Conservation (phyloP, 345 rosid genomes). For the Microcos paniculata region DNA sequence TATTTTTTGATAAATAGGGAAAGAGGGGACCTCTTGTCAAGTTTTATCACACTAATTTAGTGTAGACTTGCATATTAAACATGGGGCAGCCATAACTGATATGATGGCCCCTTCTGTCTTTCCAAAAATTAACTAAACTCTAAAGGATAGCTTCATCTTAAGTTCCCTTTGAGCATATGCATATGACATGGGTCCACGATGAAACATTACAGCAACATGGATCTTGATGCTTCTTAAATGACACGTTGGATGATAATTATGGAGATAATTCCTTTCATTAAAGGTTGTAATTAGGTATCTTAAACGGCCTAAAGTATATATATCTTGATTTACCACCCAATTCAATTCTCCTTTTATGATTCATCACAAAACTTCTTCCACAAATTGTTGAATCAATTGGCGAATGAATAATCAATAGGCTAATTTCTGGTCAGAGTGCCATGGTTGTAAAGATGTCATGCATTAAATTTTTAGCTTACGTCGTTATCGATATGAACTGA, state of each 20-base stretch:
- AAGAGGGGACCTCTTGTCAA: slow-evolving; percentile 7
- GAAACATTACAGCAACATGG: neutral
- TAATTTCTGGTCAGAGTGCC: neutral
- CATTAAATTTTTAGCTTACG: neutral
- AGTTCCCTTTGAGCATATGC: neutral
- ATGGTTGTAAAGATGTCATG: neutral
- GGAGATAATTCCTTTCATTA: neutral
- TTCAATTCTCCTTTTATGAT: neutral
- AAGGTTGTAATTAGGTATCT: neutral
- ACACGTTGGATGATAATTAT: neutral
- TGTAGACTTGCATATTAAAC: neutral
- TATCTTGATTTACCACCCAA: neutral
- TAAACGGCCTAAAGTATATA: neutral
- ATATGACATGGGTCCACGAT: neutral
- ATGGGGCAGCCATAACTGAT: neutral
- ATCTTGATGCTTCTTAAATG: neutral
- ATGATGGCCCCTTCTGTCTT: neutral
- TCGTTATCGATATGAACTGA: neutral
- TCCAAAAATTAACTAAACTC: neutral
- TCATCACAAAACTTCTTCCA: neutral
- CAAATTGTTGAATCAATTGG: neutral
- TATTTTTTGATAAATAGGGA: neutral
- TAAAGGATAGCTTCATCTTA: neutral
- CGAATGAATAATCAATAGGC: neutral
- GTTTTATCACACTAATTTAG: neutral